phyloP scores from a whole-genome alignment of 768 basidiomycete species.

The Phlebiopsis gigantea region DNA sequence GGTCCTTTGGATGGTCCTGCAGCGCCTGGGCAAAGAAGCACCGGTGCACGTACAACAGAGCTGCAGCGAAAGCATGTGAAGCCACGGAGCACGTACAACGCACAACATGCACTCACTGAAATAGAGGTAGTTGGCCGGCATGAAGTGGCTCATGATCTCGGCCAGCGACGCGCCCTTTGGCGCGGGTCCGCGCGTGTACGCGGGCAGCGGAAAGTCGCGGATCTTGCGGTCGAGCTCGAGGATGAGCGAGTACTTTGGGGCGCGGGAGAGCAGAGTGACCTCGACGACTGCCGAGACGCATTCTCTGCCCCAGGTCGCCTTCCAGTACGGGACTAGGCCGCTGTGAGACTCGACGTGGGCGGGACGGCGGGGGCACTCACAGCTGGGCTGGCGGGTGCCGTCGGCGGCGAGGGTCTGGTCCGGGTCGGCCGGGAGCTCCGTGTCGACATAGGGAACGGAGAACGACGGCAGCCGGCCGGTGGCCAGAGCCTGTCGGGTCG shows the following conservation, averaged over 20 bases:
- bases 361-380: constrained; percentile 36
- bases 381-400: constrained; percentile 43
- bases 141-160: constrained; percentile 67
- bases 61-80: constrained; percentile 36
- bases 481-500: constrained; percentile 40
- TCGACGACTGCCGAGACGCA: constrained; percentile 52
- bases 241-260: constrained; percentile 58
- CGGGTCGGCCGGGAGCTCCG: constrained; percentile 52
- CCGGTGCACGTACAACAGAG: constrained; percentile 62
- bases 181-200: constrained; percentile 48
- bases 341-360: constrained; percentile 49
- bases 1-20: constrained; percentile 59
- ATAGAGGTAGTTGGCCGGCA: constrained; percentile 71
- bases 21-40: constrained; percentile 69
- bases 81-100: neutral
- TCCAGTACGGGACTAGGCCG: constrained; percentile 53
- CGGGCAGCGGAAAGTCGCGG: constrained; percentile 59
- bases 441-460: constrained; percentile 35
- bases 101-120: constrained; percentile 42
- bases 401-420: constrained; percentile 47
- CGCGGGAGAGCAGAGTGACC: constrained; percentile 49
- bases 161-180: constrained; percentile 47
- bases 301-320: constrained; percentile 47
- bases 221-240: constrained; percentile 65
- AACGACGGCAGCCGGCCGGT: constrained; percentile 37